phyloP scores from a whole-genome alignment of 2,329 filamentous ascomycete species.

The Monilinia fructicola region DNA sequence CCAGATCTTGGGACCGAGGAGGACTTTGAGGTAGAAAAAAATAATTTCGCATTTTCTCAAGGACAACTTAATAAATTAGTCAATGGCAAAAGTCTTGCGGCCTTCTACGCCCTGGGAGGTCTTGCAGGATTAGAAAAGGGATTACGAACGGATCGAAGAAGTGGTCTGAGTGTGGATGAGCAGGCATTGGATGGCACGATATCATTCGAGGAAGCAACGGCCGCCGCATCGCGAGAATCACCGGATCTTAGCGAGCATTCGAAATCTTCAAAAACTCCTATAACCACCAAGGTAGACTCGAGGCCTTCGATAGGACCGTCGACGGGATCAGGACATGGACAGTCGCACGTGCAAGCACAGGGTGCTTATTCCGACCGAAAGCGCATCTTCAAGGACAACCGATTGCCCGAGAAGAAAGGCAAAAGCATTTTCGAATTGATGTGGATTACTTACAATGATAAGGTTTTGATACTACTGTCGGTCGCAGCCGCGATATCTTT shows the following conservation, averaged over 20 bases:
- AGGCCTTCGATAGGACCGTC: conserved; percentile 2
- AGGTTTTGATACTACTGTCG: conserved; percentile 70
- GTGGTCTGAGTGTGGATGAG: conserved; percentile 72
- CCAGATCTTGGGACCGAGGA: conserved; percentile 71
- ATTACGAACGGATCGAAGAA: conserved; percentile 61
- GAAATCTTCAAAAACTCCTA: conserved; percentile 41
- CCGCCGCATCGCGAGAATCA: conserved; percentile 30
- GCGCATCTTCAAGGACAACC: conserved; percentile 68
- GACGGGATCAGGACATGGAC: background rate
- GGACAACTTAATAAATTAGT: conserved; percentile 74
- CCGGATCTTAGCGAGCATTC: conserved; percentile 31
- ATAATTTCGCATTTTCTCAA: conserved; percentile 70
- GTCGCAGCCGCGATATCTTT: conserved; percentile 72
- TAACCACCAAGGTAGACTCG: conserved; percentile 16
- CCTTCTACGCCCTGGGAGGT: conserved; percentile 74
- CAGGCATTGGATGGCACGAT: conserved; percentile 60
- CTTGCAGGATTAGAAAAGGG: conserved; percentile 72
- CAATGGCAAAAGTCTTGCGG: conserved; percentile 74
- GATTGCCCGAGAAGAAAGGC: conserved; percentile 65
- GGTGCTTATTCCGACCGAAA: conserved; percentile 60
- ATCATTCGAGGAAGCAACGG: conserved; percentile 62
- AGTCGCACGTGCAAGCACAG: conserved; percentile 19
- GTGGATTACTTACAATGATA: conserved; percentile 83
- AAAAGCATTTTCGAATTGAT: conserved; percentile 69
- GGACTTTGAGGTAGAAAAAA: conserved; percentile 66